These are phyloP conservation scores for Crithidia sp. DNA, from an alignment of 208 protist species.

Conservation along the genomic window DNA sequence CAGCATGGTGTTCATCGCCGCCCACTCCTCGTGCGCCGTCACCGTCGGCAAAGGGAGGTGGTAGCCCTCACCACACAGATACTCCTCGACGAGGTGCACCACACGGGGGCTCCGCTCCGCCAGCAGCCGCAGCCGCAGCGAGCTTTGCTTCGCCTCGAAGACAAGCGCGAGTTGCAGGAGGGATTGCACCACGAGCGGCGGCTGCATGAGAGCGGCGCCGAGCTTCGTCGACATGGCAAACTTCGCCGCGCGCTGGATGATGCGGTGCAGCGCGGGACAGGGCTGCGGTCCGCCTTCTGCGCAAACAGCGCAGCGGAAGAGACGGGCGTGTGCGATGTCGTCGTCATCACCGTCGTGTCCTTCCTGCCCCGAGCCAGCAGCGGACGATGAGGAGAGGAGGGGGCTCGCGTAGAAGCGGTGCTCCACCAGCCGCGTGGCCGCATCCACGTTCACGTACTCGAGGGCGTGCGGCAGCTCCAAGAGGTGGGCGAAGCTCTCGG, in stretches of 20 bases:
- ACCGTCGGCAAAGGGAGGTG: slow-evolving; percentile 76
- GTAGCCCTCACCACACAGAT: slow-evolving; percentile 85
- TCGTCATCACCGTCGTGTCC: neutral
- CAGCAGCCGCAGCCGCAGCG: slow-evolving; percentile 72
- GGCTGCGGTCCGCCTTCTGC: slow-evolving; percentile 37
- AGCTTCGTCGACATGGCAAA: slow-evolving; percentile 45
- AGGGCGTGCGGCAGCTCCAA: slow-evolving; percentile 43
- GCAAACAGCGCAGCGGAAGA: slow-evolving; percentile 44
- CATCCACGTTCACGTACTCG: slow-evolving; percentile 63
- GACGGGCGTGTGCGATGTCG: slow-evolving; percentile 15
- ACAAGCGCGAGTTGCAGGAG: slow-evolving; percentile 74
- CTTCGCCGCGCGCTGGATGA: slow-evolving; percentile 40
- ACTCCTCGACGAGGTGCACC: slow-evolving; percentile 60
- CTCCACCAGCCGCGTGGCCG: slow-evolving; percentile 40
- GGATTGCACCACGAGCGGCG: slow-evolving; percentile 64
- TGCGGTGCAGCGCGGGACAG: slow-evolving; percentile 37
- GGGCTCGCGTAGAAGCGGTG: slow-evolving; percentile 27
- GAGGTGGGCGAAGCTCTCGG: slow-evolving; percentile 42
- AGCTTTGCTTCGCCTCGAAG: slow-evolving; percentile 84
- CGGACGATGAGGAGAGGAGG: slow-evolving; percentile 9
- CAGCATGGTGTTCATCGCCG: slow-evolving; percentile 58
- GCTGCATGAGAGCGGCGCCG: slow-evolving; percentile 66
- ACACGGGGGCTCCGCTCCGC: slow-evolving; percentile 68
- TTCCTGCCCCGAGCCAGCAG: neutral
- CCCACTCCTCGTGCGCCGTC: slow-evolving; percentile 82